A percentile compares a stretch with the other conserved stretches of the same genome.
Conservation (phyloP, 1,284 basidiomycete genomes). For the Anthracocystis panici-leucophaei region DNA sequence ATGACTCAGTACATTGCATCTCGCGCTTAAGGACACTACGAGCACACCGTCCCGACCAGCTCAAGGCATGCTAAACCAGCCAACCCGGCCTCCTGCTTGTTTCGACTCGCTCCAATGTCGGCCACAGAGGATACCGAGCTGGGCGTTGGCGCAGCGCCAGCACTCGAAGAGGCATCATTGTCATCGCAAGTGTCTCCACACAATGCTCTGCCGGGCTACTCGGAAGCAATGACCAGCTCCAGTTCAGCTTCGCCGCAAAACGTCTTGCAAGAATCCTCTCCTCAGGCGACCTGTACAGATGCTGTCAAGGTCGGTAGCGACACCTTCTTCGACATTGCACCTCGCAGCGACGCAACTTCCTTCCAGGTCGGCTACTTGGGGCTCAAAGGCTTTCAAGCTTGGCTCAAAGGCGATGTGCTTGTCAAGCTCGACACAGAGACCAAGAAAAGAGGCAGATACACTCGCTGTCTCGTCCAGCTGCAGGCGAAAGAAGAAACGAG, state of each 20-base stretch:
- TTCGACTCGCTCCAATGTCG: conserved; percentile 5
- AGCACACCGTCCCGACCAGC: not conserved
- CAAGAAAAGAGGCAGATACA: conserved; percentile 33
- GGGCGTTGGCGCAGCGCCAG: not conserved
- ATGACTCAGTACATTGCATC: not conserved
- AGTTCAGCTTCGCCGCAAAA: not conserved
- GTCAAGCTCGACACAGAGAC: conserved; percentile 59
- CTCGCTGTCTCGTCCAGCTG: conserved; percentile 33
- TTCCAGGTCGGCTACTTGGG: conserved; percentile 68
- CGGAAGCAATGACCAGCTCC: conserved; percentile 15
- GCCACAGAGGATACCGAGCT: not conserved
- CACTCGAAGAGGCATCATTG: not conserved
- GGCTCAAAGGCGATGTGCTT: conserved; percentile 66
- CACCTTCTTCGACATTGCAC: conserved; percentile 66
- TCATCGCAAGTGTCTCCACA: conserved; percentile 5
- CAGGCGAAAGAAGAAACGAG: conserved; percentile 25
- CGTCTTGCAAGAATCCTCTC: not conserved
- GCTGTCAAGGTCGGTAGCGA: conserved; percentile 4
- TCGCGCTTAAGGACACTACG: not conserved
- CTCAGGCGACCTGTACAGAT: not conserved
- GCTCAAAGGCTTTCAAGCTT: conserved; percentile 55
- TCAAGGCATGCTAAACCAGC: not conserved
- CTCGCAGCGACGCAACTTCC: conserved; percentile 60
- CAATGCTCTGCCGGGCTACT: conserved; percentile 28
- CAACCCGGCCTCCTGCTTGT: not conserved